Evolutionary conservation across 306 rosid genomes (phyloP), one percentile per base, ranked within the genome.

Genomic region (Inga leiocalycina): DNA sequence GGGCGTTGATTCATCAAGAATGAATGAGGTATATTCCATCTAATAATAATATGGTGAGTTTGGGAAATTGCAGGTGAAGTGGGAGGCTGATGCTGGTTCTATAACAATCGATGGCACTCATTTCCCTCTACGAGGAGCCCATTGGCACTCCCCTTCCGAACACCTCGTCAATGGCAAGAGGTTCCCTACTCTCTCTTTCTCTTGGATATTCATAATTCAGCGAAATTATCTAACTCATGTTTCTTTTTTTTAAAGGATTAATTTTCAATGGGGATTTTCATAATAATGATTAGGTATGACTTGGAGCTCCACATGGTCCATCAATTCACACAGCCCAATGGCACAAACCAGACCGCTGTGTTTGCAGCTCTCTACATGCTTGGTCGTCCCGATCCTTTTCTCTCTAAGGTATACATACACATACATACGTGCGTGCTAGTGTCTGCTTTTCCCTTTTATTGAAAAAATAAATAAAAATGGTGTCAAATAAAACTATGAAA

Each of bases 101-200:
- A 77, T 87, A 68, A 16, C 24, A 27, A 81, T 94, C 57, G 82
- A 91, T 56, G 94, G 90, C 76, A 88, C 87, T 9, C 59, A 82
- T 6, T 92, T 87, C 81, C 54, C 52, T 43, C 97, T 94, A 66
- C 81, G 75, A 79, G 88, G 87, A 85, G 45, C 76, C 54, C 98
- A 94, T 37, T 92, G 98, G 98, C 98, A 94, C 85, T 81, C 88
- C 69, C 97, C 97, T 65, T 83, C 98, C 3, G 94, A 94, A 83
- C 98, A 94, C 34, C n/a, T 93, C 87, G 79, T 94, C 78, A 85
- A 94, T 12, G 92, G 93, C 78, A 78, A 78, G 17, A 91, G 89
- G 97, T 88, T n/a, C 45, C 27, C 46, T 3, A 1, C 4, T 9
- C 4, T 16, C 22, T 54, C 61, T 16, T 27, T 19, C 73, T 37